Evolutionary conservation across 208 protist genomes (phyloP), one percentile per base, ranked within the genome.

Genomic region (Trypanosoma mega): DNA sequence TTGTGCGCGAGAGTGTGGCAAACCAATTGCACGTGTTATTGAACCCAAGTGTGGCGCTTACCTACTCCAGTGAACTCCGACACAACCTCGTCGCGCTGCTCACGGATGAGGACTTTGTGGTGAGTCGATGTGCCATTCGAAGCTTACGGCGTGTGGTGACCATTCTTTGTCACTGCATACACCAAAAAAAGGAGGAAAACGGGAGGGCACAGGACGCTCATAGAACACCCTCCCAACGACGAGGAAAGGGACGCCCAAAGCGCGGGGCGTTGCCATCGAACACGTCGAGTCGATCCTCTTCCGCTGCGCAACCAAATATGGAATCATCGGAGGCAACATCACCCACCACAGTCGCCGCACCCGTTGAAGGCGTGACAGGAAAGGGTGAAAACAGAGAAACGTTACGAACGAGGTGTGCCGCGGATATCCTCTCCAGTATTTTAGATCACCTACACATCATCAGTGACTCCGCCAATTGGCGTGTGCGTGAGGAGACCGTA

Each of bases 381-480:
- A n/a, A n/a, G n/a, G n/a, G n/a, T n/a, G n/a, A n/a, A n/a, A n/a
- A n/a, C n/a, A n/a, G n/a, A n/a, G n/a, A n/a, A n/a, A n/a, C n/a
- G n/a, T n/a, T n/a, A n/a, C n/a, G n/a, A n/a, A n/a, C n/a, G n/a
- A n/a, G 8, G 33, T 60, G 74, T 18, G 66, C 65, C 33, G 54
- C 69, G 24, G 8, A 51, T 14, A 72, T 82, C 8, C 65, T 79
- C 6, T 41, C 33, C 9, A 48, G 46, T 30, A 64, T 89, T 39
- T 62, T 80, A 30, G 58, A 68, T 5, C 63, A 74, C 31, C 55
- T 92, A 8, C 59, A 68, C 48, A 31, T 41, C 50, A 76, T 89
- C 26, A 78, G 81, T 21, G 74, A 78, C 48, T 81, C 85, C 3
- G 66, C 66, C 31, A 93, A 85, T 69, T 93, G 86, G 83, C 79